Evolutionary conservation across 2,329 filamentous ascomycete genomes (phyloP), one percentile per base, ranked within the genome.

Genomic region (Ophiostoma quercus): DNA sequence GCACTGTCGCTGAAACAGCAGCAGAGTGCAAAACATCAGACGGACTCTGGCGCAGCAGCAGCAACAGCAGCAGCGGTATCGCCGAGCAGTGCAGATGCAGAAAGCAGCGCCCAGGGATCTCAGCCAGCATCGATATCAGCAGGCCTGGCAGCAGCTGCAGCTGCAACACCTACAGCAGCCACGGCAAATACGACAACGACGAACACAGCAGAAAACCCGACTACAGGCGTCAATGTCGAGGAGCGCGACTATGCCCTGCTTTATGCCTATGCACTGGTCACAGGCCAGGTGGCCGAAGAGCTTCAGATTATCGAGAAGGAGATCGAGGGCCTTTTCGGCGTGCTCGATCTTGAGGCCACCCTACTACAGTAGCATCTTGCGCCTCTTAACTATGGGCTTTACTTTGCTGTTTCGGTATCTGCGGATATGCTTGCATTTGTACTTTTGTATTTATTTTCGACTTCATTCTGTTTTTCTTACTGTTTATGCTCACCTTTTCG

Each of bases 191-290:
- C 39, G 39, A 2, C 39, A 11, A 67, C 65, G 29, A 2, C 41
- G 8, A 16, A 12, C 8, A 11, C 16, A 12, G 3, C 22, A 47
- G 65, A 62, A 14, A 32, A 14, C 16, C 41, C 41, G 2, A 19
- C 7, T n/a, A 25, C 43, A 37, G 6, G n/a, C 41, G 77, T 82
- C 16, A 75, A 78, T 19, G 83, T 88, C 1, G 88, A 88, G 73
- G 91, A 94, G 77, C 86, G 87, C 73, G 95, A 99, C 77, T 98
- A 95, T 78, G 93, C 94, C 73, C 81, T 98, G 74, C 80, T 98
- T 62, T 99, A 98, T 80, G 94, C 94, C 22, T 99, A 97, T 80
- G 92, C 87, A 2, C 80, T 91, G 63, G 87, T 90, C 66, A 90
- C 88, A 8, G 84, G 86, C 62, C 87, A 90, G 78, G 84, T 91